Evolutionary conservation across 495 filamentous ascomycete genomes (phyloP), one percentile per base, ranked within the genome.

Genomic region (Lophiostoma macrostomum): DNA sequence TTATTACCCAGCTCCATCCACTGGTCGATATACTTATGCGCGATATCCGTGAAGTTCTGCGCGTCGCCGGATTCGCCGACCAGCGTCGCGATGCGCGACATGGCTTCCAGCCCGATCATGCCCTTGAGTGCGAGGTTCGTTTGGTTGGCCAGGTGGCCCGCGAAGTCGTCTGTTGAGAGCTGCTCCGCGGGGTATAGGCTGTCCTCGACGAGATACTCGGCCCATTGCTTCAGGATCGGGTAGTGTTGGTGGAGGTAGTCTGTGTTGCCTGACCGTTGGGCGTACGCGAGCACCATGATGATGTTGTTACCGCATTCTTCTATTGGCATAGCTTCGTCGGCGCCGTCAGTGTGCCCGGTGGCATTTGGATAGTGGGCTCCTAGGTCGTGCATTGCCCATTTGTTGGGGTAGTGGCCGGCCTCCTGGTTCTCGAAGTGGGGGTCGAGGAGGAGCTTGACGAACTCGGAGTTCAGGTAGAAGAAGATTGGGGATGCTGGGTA

Each of bases 231-330:
- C 7, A 71, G 49, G 20, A 65, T 56, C 11, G 56, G 30, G 52
- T 69, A 69, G 51, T 71, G 65, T 8, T 60, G 16, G 16, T 30
- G 44, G 18, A 81, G 61, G 53, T 76, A 82, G 4, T 62, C 61
- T 5, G 42, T 64, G 51, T 81, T 69, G 2, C 68, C 57, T 6
- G 77, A 67, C 14, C 69, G 38, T 38, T 71, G 71, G 2, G 74
- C 77, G 57, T 84, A 85, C 1, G 80, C 58, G 11, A 71, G 53
- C 7, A 61, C 47, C 67, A 71, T 68, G 56, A 71, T 67, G 16
- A 71, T 37, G 53, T 67, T 67, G 53, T 69, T 71, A 6, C 68
- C 68, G 42, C 63, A 69, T 43, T 70, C 68, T 44, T 70, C 69
- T 4, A 70, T 28, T 1, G 69, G 68, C 69, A 68, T 65, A 10